Percentiles rank a stretch among this genome's conserved stretches.
Evolutionary conservation across 805 yeast species (phyloP).

Genomic region (Nakazawaea populi): DNA sequence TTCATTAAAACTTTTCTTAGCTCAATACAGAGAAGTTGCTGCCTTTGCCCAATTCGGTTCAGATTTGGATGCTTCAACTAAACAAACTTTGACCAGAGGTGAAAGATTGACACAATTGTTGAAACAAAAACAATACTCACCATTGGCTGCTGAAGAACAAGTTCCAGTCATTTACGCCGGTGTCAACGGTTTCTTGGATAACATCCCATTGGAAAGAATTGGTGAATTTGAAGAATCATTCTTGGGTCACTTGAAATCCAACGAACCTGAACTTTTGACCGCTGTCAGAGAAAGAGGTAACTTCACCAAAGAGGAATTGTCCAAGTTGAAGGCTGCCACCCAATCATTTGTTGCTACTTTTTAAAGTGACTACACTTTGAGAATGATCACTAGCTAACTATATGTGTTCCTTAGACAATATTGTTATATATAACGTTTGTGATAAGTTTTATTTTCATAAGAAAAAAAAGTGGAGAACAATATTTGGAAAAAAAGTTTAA

Average conservation of each 20-base stretch:
- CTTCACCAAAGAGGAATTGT: conserved; percentile 82
- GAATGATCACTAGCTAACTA: neutral
- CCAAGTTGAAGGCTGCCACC: conserved; percentile 83
- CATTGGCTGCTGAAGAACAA: conserved; percentile 98
- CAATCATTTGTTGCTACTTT: conserved; percentile 91
- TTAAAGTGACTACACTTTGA: conserved; percentile 27
- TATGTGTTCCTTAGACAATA: neutral
- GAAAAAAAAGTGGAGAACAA: neutral
- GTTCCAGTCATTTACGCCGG: conserved; percentile 99
- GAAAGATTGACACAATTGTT: conserved; percentile 99
- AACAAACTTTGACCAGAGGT: conserved; percentile 99
- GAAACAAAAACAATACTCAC: conserved; percentile 96
- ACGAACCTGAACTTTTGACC: conserved; percentile 76
- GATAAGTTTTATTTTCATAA: neutral
- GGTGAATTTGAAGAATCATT: conserved; percentile 89
- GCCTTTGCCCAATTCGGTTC: conserved; percentile 99
- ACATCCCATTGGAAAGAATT: conserved; percentile 76
- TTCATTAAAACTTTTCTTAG: conserved; percentile 99
- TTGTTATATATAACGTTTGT: conserved; percentile 5
- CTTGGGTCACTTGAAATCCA: conserved; percentile 87
- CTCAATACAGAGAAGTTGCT: conserved; percentile 99
- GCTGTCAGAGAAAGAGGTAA: conserved; percentile 88
- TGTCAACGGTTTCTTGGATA: conserved; percentile 98
- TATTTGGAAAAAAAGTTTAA: too few relatives aligned
- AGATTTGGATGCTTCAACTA: conserved; percentile 99